Conservation (phyloP, 768 basidiomycete species). For the Collybia mongolica region DNA sequence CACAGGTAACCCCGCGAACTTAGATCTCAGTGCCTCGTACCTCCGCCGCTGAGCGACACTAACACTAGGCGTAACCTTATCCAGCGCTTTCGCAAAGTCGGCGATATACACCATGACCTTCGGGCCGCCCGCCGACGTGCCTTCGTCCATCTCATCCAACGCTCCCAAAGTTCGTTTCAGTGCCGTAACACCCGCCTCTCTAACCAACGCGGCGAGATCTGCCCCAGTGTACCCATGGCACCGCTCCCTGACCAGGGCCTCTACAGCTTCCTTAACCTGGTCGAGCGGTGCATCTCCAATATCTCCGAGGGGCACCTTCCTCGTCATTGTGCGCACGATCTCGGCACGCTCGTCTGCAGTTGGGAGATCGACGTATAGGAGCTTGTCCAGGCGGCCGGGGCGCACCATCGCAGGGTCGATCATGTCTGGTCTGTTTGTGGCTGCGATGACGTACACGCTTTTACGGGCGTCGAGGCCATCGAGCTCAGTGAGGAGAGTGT, state of each 20-base stretch:
- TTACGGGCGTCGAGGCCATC: constrained; percentile 88
- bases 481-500: constrained; percentile 91
- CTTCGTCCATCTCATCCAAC: constrained; percentile 58
- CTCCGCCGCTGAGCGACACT: constrained; percentile 73
- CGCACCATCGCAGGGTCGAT: constrained; percentile 98
- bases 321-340: constrained; percentile 75
- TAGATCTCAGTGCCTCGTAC: constrained; percentile 78
- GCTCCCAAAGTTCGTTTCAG: constrained; percentile 67
- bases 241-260: constrained; percentile 49
- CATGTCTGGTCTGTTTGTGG: constrained; percentile 95
- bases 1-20: constrained; percentile 80
- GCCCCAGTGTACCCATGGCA: constrained; percentile 94
- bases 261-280: constrained; percentile 27
- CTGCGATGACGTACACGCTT: constrained; percentile 90
- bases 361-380: constrained; percentile 91
- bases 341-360: constrained; percentile 71
- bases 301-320: constrained; percentile 64
- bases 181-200: constrained; percentile 89
- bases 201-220: constrained; percentile 82
- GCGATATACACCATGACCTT: constrained; percentile 50
- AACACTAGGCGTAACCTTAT: constrained; percentile 88
- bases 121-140: constrained; percentile 11
- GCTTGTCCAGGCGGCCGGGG: constrained; percentile 92
- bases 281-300: constrained; percentile 8
- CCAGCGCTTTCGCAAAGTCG: constrained; percentile 75